Base-by-base conservation (phyloP, 768 basidiomycete genomes). In the Trametes coccinea region DNA sequence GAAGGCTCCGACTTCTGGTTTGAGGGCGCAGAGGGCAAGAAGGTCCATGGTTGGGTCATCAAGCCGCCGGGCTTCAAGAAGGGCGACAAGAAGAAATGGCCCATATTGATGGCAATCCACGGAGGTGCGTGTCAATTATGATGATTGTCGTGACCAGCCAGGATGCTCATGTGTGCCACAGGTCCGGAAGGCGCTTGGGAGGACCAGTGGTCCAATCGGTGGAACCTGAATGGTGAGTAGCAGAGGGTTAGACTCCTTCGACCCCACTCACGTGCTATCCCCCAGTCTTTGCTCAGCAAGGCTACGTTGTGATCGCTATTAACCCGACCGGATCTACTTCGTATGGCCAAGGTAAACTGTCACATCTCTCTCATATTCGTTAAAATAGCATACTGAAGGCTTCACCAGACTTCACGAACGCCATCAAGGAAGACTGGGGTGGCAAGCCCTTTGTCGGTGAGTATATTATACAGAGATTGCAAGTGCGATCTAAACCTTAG, bases 251-350 rank as follows among this genome's bases (percentile, higher is more conserved):
- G 34, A 37, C 34, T 37, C 11, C 34, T 37, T 5, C 34, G 11
- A 11, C 34, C 6, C 5, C 5, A 11, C 11, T 37, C 6, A 37
- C 34, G 34, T 6, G 34, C 34, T 11, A 37, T 37, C 34, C 34
- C 34, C 34, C 43, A 70, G 69, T 67, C 8, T 95, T 93, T 67
- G 85, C 93, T 10, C 84, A 87, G 67, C 90, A 93, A 70, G 94
- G 96, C 0, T 99, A 98, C 74, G 87, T 96, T 67, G 84, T 86
- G 10, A 81, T 97, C 43, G 80, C 88, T 33, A 88, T 97, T 67
- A 98, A 98, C 71, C 96, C 96, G 2, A 96, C 95, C 0, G 96
- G 96, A 8, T 92, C 89, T 31, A 98, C 96, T 3, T 88, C 92
- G 0, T 97, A 95, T 67, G 95, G 94, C 3, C 94, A 96, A 82